phyloP scores from a whole-genome alignment of 2,329 filamentous ascomycete species.

The Calonectria hongkongensis region DNA sequence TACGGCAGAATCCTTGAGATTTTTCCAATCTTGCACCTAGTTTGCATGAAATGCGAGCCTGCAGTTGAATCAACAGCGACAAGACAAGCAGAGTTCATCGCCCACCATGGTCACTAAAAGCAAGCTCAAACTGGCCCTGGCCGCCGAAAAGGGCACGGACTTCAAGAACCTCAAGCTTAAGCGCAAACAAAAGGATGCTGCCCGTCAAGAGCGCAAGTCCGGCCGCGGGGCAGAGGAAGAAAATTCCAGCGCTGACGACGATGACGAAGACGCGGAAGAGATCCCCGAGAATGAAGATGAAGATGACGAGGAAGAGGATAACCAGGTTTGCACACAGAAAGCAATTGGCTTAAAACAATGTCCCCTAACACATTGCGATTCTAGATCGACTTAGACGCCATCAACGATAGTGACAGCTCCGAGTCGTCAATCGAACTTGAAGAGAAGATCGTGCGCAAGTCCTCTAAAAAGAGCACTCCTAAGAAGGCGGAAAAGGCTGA shows the following conservation, averaged over 20 bases:
- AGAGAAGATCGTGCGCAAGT: constrained; percentile 76
- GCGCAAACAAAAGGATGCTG: constrained; percentile 67
- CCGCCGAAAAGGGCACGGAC: constrained; percentile 73
- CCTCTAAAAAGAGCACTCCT: constrained; percentile 66
- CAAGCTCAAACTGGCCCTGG: constrained; percentile 73
- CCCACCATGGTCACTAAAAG: constrained; percentile 65
- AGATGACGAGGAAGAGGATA: constrained; percentile 59
- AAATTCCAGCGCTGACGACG: constrained; percentile 56
- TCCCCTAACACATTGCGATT: constrained; percentile 20
- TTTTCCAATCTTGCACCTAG: constrained; percentile 52
- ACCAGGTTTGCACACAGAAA: constrained; percentile 50
- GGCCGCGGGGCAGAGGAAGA: constrained; percentile 53
- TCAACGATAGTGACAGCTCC: constrained; percentile 77
- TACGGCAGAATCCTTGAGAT: constrained; percentile 57
- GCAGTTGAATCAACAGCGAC: constrained; percentile 28
- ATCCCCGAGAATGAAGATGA: constrained; percentile 59
- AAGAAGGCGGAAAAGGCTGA: constrained; percentile 59
- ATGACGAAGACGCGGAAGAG: constrained; percentile 51
- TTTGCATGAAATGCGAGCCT: constrained; percentile 38
- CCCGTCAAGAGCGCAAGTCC: constrained; percentile 61
- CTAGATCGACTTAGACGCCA: constrained; percentile 71
- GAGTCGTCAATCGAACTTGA: constrained; percentile 88
- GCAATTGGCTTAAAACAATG: constrained; percentile 12
- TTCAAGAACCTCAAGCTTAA: constrained; percentile 71
- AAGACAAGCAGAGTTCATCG: constrained; percentile 40